Conservation (phyloP, 1,284 basidiomycete species). For the Quambalaria eucalypti region DNA sequence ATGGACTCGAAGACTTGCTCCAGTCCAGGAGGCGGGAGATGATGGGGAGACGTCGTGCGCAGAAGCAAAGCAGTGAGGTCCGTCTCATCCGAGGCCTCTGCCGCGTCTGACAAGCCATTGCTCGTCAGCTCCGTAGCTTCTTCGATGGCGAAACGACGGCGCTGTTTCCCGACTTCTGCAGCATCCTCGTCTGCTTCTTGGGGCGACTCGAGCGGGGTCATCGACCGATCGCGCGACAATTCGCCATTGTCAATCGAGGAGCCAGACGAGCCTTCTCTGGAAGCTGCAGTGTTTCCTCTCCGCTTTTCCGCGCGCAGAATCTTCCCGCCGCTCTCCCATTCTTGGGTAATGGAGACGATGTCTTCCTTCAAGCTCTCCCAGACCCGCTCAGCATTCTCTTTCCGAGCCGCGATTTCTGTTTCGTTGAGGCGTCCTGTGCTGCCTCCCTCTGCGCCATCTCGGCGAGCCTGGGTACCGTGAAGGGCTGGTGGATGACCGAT, state of each 20-base stretch:
- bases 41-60: slow-evolving; percentile 23
- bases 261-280: neutral
- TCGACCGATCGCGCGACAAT: too few species aligned
- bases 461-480: slow-evolving; percentile 16
- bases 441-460: neutral
- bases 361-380: slow-evolving; percentile 39
- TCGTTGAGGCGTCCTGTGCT: neutral
- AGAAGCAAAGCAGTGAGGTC: slow-evolving; percentile 13
- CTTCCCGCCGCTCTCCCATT: slow-evolving; percentile 39
- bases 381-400: slow-evolving; percentile 15
- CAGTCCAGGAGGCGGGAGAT: slow-evolving; percentile 29
- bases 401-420: neutral
- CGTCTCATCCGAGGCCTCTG: neutral
- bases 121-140: neutral
- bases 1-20: slow-evolving; percentile 41
- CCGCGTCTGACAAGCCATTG: neutral
- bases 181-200: too few species aligned
- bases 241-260: neutral
- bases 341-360: slow-evolving; percentile 26
- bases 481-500: slow-evolving; percentile 18
- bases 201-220: too few species aligned
- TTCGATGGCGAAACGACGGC: too few species aligned
- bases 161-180: too few species aligned
- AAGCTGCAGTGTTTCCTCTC: slow-evolving; percentile 3
- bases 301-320: slow-evolving; percentile 20